Percentiles rank a stretch among this genome's conserved stretches.
phyloP scores from a whole-genome alignment of 495 filamentous ascomycete genomes.

The Penicillium bialowiezense region DNA sequence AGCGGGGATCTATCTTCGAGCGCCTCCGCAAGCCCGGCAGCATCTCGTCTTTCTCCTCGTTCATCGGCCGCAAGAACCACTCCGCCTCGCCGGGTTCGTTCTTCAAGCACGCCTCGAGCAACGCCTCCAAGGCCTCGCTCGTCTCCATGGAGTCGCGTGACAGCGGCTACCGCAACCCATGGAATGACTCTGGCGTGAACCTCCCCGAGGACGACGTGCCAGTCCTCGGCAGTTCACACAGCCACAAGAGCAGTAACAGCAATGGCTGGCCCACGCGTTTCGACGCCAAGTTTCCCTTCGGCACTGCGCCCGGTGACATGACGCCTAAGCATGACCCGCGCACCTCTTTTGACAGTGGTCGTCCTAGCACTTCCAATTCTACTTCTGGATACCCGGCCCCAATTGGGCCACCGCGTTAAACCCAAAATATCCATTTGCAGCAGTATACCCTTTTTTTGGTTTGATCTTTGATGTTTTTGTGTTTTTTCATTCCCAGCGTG shows the following conservation, averaged over 20 bases:
- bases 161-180: constrained; percentile 91
- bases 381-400: constrained; percentile 92
- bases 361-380: constrained; percentile 91
- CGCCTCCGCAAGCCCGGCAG: constrained; percentile 88
- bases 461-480: constrained; percentile 17
- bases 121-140: constrained; percentile 91
- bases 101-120: constrained; percentile 89
- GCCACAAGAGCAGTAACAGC: constrained; percentile 56
- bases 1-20: constrained; percentile 79
- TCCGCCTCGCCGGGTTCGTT: constrained; percentile 77
- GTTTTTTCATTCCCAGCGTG: constrained; percentile 16
- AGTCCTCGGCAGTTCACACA: constrained; percentile 56
- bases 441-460: constrained; percentile 53
- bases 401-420: constrained; percentile 81
- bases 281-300: constrained; percentile 64
- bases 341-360: constrained; percentile 84
- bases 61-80: constrained; percentile 92
- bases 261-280: constrained; percentile 63
- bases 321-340: constrained; percentile 79
- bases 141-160: constrained; percentile 90
- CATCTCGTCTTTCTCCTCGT: constrained; percentile 89
- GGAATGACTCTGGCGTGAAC: constrained; percentile 95
- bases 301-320: constrained; percentile 70
- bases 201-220: constrained; percentile 79
- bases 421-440: constrained; percentile 56